Evolutionary conservation across 1,139 yeast genomes (phyloP).

Genomic region (Blastobotrys arbuscula): DNA sequence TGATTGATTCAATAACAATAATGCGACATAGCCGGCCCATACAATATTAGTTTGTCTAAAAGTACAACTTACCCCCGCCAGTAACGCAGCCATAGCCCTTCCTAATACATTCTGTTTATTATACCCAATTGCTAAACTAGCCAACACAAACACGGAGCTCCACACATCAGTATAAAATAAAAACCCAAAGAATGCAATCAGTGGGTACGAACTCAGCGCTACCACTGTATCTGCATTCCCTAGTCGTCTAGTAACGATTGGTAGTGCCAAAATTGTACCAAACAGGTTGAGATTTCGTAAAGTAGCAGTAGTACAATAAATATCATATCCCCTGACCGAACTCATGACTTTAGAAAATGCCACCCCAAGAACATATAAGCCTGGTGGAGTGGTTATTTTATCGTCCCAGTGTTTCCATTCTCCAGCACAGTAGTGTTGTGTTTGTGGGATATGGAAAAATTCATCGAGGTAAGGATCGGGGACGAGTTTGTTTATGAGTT

Average conservation of each 20-base stretch:
- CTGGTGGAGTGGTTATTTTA: constrained; percentile 97
- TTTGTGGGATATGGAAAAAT: constrained; percentile 77
- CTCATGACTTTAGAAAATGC: constrained; percentile 38
- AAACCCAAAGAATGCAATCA: constrained; percentile 64
- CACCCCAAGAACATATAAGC: constrained; percentile 66
- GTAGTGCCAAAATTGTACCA: constrained; percentile 52
- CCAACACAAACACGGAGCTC: constrained; percentile 68
- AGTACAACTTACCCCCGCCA: constrained; percentile 39
- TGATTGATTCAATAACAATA: constrained; percentile 15
- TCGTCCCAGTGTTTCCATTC: constrained; percentile 69
- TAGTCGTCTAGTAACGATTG: constrained; percentile 31
- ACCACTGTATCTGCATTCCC: constrained; percentile 10
- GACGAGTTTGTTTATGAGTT: constrained; percentile 20
- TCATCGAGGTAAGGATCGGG: constrained; percentile 53
- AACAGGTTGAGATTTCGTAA: constrained; percentile 25
- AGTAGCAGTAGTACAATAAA: constrained; percentile 22
- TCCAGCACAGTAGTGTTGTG: constrained; percentile 58
- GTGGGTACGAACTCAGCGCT: constrained; percentile 53
- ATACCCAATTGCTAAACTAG: constrained; percentile 40
- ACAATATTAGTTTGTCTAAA: constrained; percentile 89
- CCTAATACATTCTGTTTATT: constrained; percentile 8
- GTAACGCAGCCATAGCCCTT: constrained; percentile 19
- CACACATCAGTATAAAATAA: constrained; percentile 91
- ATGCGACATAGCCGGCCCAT: constrained; percentile 66
- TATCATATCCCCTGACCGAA: constrained; percentile 7